A percentile compares a stretch with the other conserved stretches of the same genome.
Evolutionary conservation across 345 rosid genomes (phyloP).

Genomic region (Citrus glauca): DNA sequence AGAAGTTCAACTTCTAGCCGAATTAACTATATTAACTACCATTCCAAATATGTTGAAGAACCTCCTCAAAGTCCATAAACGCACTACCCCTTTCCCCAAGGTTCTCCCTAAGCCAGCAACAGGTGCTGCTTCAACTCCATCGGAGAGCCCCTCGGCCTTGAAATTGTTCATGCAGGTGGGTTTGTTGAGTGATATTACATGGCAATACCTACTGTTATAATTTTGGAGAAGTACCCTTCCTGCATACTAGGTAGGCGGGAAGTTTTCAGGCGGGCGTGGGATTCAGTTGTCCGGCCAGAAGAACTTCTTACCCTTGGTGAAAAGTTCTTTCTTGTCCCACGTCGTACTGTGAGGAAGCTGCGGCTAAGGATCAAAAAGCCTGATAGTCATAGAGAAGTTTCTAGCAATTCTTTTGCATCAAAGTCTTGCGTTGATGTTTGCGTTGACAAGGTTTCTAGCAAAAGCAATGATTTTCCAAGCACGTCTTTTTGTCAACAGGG

Average conservation of each 20-base stretch:
- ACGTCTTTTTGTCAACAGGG: not conserved
- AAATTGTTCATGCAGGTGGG: conserved; percentile 42
- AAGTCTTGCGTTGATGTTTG: not conserved
- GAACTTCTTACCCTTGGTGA: conserved; percentile 39
- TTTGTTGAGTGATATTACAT: conserved; percentile 31
- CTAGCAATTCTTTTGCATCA: not conserved
- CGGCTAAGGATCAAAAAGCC: conserved; percentile 21
- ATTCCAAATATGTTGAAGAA: conserved; percentile 24
- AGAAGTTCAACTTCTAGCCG: not conserved
- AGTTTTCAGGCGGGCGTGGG: conserved; percentile 46
- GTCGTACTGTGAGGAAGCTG: conserved; percentile 38
- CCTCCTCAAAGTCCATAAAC: conserved; percentile 25
- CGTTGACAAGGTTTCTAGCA: not conserved
- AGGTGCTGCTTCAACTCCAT: not conserved
- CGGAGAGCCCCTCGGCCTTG: conserved; percentile 11
- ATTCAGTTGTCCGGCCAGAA: conserved; percentile 34
- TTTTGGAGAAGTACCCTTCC: conserved; percentile 42
- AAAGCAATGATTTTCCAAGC: not conserved
- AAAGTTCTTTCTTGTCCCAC: conserved; percentile 35
- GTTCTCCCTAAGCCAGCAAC: not conserved
- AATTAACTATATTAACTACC: not conserved
- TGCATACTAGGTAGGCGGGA: conserved; percentile 39
- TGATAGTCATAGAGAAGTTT: not conserved
- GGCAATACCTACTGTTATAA: conserved; percentile 35
- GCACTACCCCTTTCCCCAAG: not conserved